Conservation (phyloP, 805 yeast genomes). For the Cyberlindnera xishuangbannaensis region DNA sequence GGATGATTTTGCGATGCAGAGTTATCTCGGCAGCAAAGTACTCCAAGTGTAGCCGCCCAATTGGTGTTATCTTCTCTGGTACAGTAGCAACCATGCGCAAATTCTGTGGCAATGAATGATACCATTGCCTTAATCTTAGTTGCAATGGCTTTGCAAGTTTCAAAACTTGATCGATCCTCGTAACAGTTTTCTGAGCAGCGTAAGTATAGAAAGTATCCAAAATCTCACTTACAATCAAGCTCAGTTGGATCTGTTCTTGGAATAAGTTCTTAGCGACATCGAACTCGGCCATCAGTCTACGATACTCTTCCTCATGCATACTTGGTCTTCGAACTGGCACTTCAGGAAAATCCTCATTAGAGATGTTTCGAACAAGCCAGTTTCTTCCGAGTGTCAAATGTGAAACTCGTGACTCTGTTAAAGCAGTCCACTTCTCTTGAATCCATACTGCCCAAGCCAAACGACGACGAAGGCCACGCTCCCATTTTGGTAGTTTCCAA, state of each 20-base stretch:
- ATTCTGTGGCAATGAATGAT: slow-evolving; percentile 60
- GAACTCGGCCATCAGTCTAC: slow-evolving; percentile 41
- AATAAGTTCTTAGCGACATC: slow-evolving; percentile 66
- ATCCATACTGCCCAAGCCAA: slow-evolving; percentile 94
- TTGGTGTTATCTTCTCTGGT: slow-evolving; percentile 60
- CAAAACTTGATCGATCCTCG: slow-evolving; percentile 61
- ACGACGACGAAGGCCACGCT: slow-evolving; percentile 78
- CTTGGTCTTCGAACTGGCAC: slow-evolving; percentile 33
- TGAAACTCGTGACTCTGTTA: slow-evolving; percentile 79
- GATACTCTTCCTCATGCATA: slow-evolving; percentile 19
- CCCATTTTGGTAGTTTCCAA: slow-evolving; percentile 96
- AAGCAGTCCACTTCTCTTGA: slow-evolving; percentile 87
- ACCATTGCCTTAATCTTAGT: slow-evolving; percentile 66
- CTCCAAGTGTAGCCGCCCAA: slow-evolving; percentile 75
- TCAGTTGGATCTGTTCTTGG: slow-evolving; percentile 58
- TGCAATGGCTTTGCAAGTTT: slow-evolving; percentile 79
- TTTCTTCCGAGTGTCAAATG: slow-evolving; percentile 65
- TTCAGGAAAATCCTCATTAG: slow-evolving; percentile 74
- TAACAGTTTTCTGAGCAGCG: slow-evolving; percentile 50
- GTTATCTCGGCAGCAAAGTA: slow-evolving; percentile 89
- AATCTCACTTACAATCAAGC: slow-evolving; percentile 66
- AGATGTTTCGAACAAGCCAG: slow-evolving; percentile 71
- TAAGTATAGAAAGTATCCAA: slow-evolving; percentile 67
- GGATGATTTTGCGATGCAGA: slow-evolving; percentile 70
- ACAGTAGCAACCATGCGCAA: slow-evolving; percentile 55